These are phyloP conservation scores for Mrakia frigida DNA, from an alignment of 768 basidiomycete genomes.

Conservation along the genomic window DNA sequence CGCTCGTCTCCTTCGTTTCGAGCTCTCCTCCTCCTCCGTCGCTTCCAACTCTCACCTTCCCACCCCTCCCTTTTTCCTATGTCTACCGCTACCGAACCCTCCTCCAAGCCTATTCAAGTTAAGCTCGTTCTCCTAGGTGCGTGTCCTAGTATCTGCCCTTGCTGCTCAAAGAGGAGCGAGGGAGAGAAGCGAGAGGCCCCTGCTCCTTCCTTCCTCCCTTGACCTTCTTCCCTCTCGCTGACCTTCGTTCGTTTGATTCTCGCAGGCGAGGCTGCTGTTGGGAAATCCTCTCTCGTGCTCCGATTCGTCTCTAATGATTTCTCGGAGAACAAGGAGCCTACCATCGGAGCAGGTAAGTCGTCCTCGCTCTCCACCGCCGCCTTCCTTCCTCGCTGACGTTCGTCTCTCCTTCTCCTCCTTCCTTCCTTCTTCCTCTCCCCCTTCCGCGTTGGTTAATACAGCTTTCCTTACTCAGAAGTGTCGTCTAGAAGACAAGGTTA, in stretches of 20 bases:
- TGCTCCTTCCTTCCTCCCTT: neutral
- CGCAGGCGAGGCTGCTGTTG: constrained; percentile 93
- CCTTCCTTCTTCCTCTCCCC: neutral
- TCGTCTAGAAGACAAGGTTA: constrained; percentile 60
- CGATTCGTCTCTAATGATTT: constrained; percentile 98
- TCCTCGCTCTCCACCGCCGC: constrained; percentile 1
- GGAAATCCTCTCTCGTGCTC: constrained; percentile 96
- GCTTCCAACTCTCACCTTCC: neutral
- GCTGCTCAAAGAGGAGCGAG: no score
- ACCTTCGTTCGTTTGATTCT: neutral
- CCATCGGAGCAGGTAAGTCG: constrained; percentile 76
- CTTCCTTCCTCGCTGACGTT: neutral
- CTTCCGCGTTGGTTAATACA: neutral
- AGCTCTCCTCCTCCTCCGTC: neutral
- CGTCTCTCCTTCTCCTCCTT: constrained; percentile 51
- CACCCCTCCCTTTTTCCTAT: neutral
- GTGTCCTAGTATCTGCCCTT: no score
- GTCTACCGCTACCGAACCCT: constrained; percentile 22
- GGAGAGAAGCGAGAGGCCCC: constrained; percentile 1
- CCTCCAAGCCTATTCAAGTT: constrained; percentile 80
- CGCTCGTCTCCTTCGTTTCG: neutral
- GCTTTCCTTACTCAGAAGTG: constrained; percentile 70
- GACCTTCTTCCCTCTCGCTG: constrained; percentile 13
- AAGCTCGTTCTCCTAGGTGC: constrained; percentile 92
- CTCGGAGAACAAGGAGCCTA: constrained; percentile 97